Evolutionary conservation across 495 filamentous ascomycete genomes (phyloP), one percentile per base, ranked within the genome.

Genomic region (Aspergillus olivimuriae): DNA sequence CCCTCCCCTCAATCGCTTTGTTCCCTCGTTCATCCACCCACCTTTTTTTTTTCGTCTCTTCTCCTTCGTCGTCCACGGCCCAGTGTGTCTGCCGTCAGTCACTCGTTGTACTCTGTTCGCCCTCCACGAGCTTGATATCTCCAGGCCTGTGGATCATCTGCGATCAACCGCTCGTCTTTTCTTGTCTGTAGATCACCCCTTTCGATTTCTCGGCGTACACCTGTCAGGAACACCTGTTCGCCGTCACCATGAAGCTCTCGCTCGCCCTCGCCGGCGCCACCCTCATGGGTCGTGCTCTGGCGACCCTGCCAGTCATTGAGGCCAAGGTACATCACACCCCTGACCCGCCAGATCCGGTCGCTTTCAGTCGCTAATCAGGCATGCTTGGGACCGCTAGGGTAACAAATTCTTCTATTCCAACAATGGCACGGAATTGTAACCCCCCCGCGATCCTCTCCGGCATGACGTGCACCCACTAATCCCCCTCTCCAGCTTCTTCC

Each of bases 401-500:
- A 59, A 59, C 45, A 61, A 63, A 45, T 14, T 44, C 41, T 44
- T 44, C 41, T 44, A 26, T 15, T 44, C 80, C 56, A 80, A 74
- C 54, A 83, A 83, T 60, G 81, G 81, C 47, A 83, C 78, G 15
- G 83, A 98, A 69, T 98, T 98, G 75, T 84, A 62, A 62, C 17
- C 10, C 18, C 2, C 11, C 23, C 10, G 18, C 30, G 7, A 4
- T 7, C 24, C 10, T 20, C 9, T 3, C 1, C 3, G 2, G 1
- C 18, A n/a, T 16, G 12, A 14, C 8, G 21, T 6, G n/a, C 14
- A 31, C 12, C 21, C 15, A 34, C 18, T 41, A 18, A 36, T 44
- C 44, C 23, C 12, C 44, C 21, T 5, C 22, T 26, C 32, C 28
- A 78, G 75, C 58, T 81, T 68, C 63, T 90, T 98, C 48, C 84